Base-by-base conservation (phyloP, 108 stramenopile species). In the Conticribra guillardii region DNA sequence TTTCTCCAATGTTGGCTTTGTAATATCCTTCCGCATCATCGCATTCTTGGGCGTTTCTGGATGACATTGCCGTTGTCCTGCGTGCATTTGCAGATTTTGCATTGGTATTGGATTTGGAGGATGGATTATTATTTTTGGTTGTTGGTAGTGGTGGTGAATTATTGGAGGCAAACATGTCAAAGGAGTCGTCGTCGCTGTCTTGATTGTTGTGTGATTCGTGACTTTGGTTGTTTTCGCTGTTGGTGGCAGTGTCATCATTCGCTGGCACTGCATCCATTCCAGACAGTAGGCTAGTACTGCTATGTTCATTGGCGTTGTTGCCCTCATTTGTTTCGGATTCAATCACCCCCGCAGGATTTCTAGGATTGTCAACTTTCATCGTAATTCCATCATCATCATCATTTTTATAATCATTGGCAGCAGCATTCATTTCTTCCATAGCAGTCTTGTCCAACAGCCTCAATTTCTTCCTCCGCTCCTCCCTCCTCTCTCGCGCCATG, bases 1-100 rank as follows among this genome's bases (percentile, higher is more conserved):
- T 64, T 76, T 95, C 93, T 50, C 95, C 96, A 61, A 97, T 96
- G 27, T 75, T 69, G 7, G 96, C 92, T 66, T 87, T 94, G 83
- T 98, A 99, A 74, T 99, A 99, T n/a, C 98, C 98, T 73, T 99
- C 98, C 17, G 67, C 75, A 69, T 99, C 98, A 60, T 97, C 96
- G 82, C 93, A 98, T 70, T 98, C 89, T 60, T 89, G 87, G 21
- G 70, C 59, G 31, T 54, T 60, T 54, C 14, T 63, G 58, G 49
- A 54, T 45, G 59, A 24, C 15, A 50, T 26, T 23, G 61, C 55
- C 7, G 64, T 52, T 15, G 11, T 46, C 32, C 64, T 58, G 41
- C 26, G 44, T 47, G 24, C 21, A 19, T 16, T 72, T 52, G 27
- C 31, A 53, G 37, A 41, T 41, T 41, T 5, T 41, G 37, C 5